Conservation (phyloP, 345 rosid genomes). For the Euphorbia pulcherrima region DNA sequence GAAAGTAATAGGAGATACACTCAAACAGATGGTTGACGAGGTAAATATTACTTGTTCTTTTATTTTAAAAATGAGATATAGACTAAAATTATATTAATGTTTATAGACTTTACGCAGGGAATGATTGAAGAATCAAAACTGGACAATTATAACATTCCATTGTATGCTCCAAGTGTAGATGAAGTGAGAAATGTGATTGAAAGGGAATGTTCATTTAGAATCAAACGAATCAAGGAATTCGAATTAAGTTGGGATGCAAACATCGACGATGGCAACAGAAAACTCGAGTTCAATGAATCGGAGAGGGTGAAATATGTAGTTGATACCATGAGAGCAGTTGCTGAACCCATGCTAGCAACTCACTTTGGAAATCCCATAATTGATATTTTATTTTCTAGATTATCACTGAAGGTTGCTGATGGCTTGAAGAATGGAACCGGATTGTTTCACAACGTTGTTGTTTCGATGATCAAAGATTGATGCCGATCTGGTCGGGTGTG, state of each 20-base stretch:
- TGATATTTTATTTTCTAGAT: conserved; percentile 8
- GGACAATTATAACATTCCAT: conserved; percentile 12
- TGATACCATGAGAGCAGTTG: not conserved
- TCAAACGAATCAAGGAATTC: not conserved
- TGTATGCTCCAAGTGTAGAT: not conserved
- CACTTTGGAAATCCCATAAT: conserved; percentile 11
- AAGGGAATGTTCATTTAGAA: not conserved
- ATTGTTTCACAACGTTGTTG: too few relatives aligned
- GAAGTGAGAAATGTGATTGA: conserved; percentile 4
- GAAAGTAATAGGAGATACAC: not conserved
- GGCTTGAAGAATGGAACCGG: not conserved
- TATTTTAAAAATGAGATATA: too few relatives aligned
- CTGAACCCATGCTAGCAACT: conserved; percentile 6
- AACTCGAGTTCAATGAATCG: not conserved
- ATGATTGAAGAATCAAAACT: conserved; percentile 7
- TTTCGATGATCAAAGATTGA: too few relatives aligned
- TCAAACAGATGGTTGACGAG: conserved; percentile 15
- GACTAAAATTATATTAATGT: not conserved
- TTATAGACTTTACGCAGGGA: conserved; percentile 1
- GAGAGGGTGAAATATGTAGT: not conserved
- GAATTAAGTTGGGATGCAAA: conserved; percentile 1
- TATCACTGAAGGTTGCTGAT: not conserved
- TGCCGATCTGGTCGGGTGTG: too few relatives aligned
- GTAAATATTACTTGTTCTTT: not conserved
- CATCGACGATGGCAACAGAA: not conserved